Percentiles rank a stretch among this genome's conserved stretches.
Conservation (phyloP, 768 basidiomycete genomes). For the Russula emetica region DNA sequence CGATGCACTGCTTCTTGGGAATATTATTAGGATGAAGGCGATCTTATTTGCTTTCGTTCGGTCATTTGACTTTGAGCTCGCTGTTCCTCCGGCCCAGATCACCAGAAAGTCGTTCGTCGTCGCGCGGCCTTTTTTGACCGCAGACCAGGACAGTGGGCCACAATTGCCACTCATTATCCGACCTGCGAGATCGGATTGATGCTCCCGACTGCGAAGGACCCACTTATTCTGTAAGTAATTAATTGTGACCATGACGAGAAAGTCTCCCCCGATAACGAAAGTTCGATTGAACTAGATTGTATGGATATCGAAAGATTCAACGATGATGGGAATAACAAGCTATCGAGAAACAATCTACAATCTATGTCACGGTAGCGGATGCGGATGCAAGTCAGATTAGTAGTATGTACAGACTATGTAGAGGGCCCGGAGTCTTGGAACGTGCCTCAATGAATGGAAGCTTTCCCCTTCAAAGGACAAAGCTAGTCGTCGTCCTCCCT, state of each 20-base stretch:
- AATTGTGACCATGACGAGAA: neutral
- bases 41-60: conserved; percentile 30
- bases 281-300: neutral
- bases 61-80: conserved; percentile 30
- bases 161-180: conserved; percentile 27
- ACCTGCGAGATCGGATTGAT: conserved; percentile 12
- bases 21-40: conserved; percentile 29
- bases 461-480: neutral
- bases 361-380: no score
- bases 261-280: neutral
- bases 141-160: conserved; percentile 8
- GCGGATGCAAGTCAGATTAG: neutral
- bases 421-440: neutral
- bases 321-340: no score
- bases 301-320: neutral
- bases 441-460: neutral
- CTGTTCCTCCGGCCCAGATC: conserved; percentile 12
- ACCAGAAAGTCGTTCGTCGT: conserved; percentile 19
- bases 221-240: neutral
- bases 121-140: conserved; percentile 19
- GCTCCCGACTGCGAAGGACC: neutral
- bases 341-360: neutral
- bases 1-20: neutral
- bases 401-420: neutral
- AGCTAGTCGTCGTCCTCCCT: conserved; percentile 42